Conservation (phyloP, 768 basidiomycete genomes). For the Pholiota microspora region DNA sequence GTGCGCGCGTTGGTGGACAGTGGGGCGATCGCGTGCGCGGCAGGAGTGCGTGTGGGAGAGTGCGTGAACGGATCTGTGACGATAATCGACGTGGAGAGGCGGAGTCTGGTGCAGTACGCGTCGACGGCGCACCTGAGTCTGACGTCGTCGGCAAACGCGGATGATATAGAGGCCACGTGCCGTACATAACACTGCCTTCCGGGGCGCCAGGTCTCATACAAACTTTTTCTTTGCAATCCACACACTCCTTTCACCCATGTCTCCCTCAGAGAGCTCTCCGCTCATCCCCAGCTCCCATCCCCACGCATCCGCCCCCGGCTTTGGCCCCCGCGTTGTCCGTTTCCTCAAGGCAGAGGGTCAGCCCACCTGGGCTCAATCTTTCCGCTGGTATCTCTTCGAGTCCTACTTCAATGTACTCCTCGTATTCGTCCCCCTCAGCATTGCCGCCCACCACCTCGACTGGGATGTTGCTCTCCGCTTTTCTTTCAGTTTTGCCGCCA, state of each 20-base stretch:
- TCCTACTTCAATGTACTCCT: constrained; percentile 77
- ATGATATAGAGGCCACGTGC: constrained; percentile 35
- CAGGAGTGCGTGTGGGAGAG: constrained; percentile 30
- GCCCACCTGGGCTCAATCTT: constrained; percentile 59
- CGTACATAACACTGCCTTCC: constrained; percentile 21
- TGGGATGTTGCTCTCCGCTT: constrained; percentile 83
- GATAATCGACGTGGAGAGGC: constrained; percentile 51
- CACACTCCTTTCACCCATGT: constrained; percentile 25
- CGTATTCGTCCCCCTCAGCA: constrained; percentile 74
- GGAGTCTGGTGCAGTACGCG: constrained; percentile 50
- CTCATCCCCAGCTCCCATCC: constrained; percentile 38
- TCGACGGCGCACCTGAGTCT: constrained; percentile 56
- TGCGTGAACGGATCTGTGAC: constrained; percentile 60
- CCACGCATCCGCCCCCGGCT: constrained; percentile 17
- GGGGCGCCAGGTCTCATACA: neutral
- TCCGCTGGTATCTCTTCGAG: constrained; percentile 57
- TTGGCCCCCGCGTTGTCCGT: constrained; percentile 32
- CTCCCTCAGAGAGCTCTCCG: constrained; percentile 42
- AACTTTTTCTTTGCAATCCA: neutral
- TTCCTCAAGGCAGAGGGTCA: constrained; percentile 59
- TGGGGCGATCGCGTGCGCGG: constrained; percentile 33
- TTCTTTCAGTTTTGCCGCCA: constrained; percentile 74
- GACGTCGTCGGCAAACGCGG: constrained; percentile 41
- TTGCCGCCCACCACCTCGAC: constrained; percentile 57
- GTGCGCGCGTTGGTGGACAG: constrained; percentile 45